Evolutionary conservation across 2,329 filamentous ascomycete species (phyloP).

Genomic region (Ophiostoma fasciatum): DNA sequence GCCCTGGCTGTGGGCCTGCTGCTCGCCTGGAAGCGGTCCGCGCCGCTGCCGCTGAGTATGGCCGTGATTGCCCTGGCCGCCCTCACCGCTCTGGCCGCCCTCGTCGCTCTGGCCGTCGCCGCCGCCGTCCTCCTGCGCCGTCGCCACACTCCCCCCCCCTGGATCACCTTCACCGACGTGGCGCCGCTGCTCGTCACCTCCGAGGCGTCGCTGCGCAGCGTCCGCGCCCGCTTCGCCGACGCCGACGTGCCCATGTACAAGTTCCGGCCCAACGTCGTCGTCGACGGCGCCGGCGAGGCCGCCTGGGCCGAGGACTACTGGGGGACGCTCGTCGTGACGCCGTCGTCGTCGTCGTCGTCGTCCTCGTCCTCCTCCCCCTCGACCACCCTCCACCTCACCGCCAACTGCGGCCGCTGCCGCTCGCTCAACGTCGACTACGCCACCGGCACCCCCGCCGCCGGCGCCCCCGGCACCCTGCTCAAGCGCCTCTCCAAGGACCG

Average conservation of each 20-base stretch:
- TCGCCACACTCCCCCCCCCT: not conserved
- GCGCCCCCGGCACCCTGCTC: constrained; percentile 44
- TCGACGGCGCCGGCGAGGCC: constrained; percentile 43
- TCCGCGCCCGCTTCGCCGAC: constrained; percentile 40
- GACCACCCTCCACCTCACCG: constrained; percentile 40
- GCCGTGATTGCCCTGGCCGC: too few relatives aligned
- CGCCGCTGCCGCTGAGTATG: not conserved
- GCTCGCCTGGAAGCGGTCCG: not conserved
- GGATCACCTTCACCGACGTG: constrained; percentile 32
- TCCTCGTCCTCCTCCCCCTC: too few relatives aligned
- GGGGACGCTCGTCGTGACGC: constrained; percentile 39
- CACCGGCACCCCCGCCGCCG: constrained; percentile 43
- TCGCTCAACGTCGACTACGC: constrained; percentile 59
- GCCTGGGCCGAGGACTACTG: constrained; percentile 61
- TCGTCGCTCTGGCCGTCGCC: not conserved
- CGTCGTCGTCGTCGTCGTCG: constrained; percentile 6
- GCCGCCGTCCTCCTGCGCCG: not conserved
- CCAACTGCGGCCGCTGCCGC: constrained; percentile 53
- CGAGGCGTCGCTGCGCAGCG: constrained; percentile 51
- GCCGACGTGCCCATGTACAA: constrained; percentile 46
- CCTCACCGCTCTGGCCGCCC: not conserved
- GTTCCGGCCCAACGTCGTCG: constrained; percentile 59
- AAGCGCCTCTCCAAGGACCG: constrained; percentile 58
- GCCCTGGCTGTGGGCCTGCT: not conserved
- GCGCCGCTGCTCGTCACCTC: constrained; percentile 63